These are phyloP conservation scores for Amauroascus niger DNA, from an alignment of 2,329 filamentous ascomycete species.

Conservation along the genomic window DNA sequence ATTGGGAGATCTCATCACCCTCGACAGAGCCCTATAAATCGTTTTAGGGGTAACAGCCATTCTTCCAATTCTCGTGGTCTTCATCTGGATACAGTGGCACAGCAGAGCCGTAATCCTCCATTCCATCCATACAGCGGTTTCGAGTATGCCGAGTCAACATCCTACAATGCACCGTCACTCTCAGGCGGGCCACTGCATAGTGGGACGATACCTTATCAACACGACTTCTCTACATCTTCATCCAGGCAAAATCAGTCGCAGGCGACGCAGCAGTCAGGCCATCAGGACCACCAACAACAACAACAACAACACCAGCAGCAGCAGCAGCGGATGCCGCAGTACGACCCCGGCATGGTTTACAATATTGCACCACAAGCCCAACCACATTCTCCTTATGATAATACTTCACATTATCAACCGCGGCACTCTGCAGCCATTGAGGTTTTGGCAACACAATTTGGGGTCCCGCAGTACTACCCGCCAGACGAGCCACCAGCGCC, in stretches of 20 bases:
- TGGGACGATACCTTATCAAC: conserved; percentile 54
- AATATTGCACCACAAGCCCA: conserved; percentile 56
- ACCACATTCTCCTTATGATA: conserved; percentile 60
- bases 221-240: conserved; percentile 48
- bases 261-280: conserved; percentile 20
- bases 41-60: conserved; percentile 28
- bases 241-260: conserved; percentile 23
- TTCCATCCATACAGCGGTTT: conserved; percentile 40
- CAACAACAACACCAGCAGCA: conserved; percentile 38
- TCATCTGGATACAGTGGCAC: conserved; percentile 24
- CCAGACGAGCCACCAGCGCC: conserved; percentile 55
- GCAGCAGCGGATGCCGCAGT: conserved; percentile 42
- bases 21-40: conserved; percentile 40
- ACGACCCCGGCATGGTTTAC: conserved; percentile 65
- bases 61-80: conserved; percentile 26
- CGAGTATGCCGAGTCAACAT: conserved; percentile 47
- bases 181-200: conserved; percentile 39
- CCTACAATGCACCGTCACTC: conserved; percentile 46
- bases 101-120: conserved; percentile 29
- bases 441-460: conserved; percentile 60
- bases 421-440: conserved; percentile 69
- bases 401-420: conserved; percentile 62
- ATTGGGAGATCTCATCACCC: conserved; percentile 44
- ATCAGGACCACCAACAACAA: conserved; percentile 25
- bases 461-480: conserved; percentile 64